Base-by-base conservation (phyloP, 257 asterid species). In the Penstemon davidsonii region DNA sequence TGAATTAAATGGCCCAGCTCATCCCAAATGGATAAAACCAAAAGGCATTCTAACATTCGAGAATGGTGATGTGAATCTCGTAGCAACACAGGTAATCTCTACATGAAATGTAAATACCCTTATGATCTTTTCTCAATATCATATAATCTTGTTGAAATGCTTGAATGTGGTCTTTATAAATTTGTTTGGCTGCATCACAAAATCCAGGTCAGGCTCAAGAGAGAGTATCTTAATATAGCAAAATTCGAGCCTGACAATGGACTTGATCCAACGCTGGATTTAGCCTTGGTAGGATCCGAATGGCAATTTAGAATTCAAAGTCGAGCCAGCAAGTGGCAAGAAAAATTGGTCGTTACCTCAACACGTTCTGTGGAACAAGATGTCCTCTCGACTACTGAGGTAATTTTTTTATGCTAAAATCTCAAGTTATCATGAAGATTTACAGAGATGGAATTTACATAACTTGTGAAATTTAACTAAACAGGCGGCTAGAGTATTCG, bases 241-340 rank as follows among this genome's bases (percentile, higher is more conserved):
- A 94, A 94, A 74, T 91, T 94, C 69, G 99, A 94, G 85, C 96
- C 99, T 62, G 99, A 94, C 51, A 83, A 86, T 69, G 99, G 99
- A 79, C 96, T 94, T 15, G 99, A 94, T 70, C 99, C 99, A 40
- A 79, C 79, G 72, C 81, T 94, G 68, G 99, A 94, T 78, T 81
- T 94, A 76, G 96, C 96, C 72, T 75, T 94, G 64, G 99, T 88
- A 43, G 99, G 99, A 62, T 94, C 99, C 57, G 99, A 91, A 80
- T 94, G 99, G 99, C 99, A 94, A 71, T 94, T 94, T 73, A 83
- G 99, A 78, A 88, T 94, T 73, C 99, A 91, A 82, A 84, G 99
- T 73, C 90, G 91, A 69, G 96, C 99, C 50, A 94, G 97, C 88
- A 90, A 88, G 72, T 94, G 99, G 99, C 99, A 94, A 81, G 99